Evolutionary conservation across 108 stramenopile genomes (phyloP).

Genomic region (Cylindrotheca closterium): DNA sequence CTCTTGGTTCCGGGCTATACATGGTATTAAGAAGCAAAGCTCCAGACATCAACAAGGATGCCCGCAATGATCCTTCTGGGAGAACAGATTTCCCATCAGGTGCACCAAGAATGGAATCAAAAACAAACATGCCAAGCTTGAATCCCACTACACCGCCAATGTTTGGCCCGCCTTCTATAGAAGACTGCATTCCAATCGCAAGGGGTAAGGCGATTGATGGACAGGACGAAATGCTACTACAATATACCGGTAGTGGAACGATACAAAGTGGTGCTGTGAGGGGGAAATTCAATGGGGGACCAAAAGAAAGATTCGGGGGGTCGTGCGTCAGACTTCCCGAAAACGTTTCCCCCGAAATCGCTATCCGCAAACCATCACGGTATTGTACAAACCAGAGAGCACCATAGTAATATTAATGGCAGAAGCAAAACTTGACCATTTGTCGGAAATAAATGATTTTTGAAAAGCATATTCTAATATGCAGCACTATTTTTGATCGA

Average conservation of each 20-base stretch:
- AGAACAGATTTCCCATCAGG: neutral
- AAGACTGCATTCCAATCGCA: neutral
- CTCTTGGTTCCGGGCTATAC: neutral
- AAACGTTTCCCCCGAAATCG: too few species aligned
- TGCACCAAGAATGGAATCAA: neutral
- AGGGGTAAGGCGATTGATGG: neutral
- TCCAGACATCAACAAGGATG: neutral
- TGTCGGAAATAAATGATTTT: too few species aligned
- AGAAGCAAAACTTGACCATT: too few species aligned
- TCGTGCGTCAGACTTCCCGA: too few species aligned
- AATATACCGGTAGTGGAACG: too few species aligned
- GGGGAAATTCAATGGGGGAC: too few species aligned
- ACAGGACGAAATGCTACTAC: neutral
- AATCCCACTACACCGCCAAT: neutral
- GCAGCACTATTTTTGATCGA: too few species aligned
- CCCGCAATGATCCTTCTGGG: neutral
- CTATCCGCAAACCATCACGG: too few species aligned
- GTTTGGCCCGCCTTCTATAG: neutral
- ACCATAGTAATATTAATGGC: too few species aligned
- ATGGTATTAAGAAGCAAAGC: neutral
- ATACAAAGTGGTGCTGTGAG: neutral
- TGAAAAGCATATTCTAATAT: too few species aligned
- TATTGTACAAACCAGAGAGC: too few species aligned
- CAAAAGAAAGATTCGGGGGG: neutral
- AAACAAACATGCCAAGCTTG: neutral